Conservation (phyloP, 176 grass and related monocot genomes). For the Aechmea fasciata region DNA sequence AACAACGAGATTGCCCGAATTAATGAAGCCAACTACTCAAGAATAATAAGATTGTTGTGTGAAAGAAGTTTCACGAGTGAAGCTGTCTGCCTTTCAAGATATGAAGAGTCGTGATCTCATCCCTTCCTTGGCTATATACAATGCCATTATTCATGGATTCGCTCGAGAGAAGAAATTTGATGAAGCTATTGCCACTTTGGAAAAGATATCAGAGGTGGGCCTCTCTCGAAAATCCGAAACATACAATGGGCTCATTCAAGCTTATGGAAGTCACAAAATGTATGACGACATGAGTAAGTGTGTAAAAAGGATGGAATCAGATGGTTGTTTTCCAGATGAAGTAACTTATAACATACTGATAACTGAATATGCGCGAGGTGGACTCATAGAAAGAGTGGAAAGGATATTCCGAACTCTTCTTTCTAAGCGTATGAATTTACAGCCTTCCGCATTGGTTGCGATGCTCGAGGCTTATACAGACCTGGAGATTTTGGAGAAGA, state of each 20-base stretch:
- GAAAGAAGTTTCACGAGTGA: constrained; percentile 19
- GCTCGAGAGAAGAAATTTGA: constrained; percentile 14
- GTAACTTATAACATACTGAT: constrained; percentile 23
- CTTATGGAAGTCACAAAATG: constrained; percentile 16
- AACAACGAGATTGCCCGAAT: not conserved
- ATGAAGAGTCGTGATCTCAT: constrained; percentile 16
- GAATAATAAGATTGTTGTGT: constrained; percentile 31
- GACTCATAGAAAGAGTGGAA: constrained; percentile 25
- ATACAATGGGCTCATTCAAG: constrained; percentile 22
- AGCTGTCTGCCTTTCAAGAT: constrained; percentile 19
- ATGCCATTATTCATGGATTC: constrained; percentile 21
- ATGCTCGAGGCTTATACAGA: constrained; percentile 27
- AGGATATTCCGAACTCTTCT: constrained; percentile 4
- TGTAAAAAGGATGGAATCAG: constrained; percentile 19
- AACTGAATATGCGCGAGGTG: constrained; percentile 17
- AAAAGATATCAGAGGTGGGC: constrained; percentile 19
- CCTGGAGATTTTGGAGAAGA: constrained; percentile 24
- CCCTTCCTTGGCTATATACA: constrained; percentile 16
- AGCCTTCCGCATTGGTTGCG: not conserved
- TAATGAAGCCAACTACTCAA: constrained; percentile 17
- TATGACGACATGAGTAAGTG: constrained; percentile 27
- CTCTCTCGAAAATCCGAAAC: constrained; percentile 9
- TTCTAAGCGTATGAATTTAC: constrained; percentile 30
- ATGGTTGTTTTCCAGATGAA: constrained; percentile 19
- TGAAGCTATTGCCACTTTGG: constrained; percentile 5